phyloP scores from a whole-genome alignment of 2,329 filamentous ascomycete genomes.

The Pseudodiploospora longispora region DNA sequence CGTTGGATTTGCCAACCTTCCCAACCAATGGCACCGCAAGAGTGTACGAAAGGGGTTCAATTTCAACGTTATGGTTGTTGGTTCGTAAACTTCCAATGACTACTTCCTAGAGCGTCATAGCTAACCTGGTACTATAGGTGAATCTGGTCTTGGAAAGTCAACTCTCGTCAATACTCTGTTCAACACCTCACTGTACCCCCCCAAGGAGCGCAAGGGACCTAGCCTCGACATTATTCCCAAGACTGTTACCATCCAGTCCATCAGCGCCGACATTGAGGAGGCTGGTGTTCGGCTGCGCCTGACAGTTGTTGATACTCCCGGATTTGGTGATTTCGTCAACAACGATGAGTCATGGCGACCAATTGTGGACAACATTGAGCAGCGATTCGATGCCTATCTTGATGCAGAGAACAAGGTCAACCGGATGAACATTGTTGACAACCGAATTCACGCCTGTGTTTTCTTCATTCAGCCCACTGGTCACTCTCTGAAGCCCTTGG shows the following conservation, averaged over 20 bases:
- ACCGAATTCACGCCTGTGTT: slow-evolving; percentile 96
- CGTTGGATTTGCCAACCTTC: slow-evolving; percentile 96
- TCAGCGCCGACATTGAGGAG: slow-evolving; percentile 95
- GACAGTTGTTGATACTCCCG: slow-evolving; percentile 95
- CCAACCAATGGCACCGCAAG: slow-evolving; percentile 99
- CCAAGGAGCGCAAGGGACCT: slow-evolving; percentile 95
- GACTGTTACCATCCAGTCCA: slow-evolving; percentile 90
- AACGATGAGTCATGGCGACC: slow-evolving; percentile 99
- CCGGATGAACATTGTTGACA: slow-evolving; percentile 99
- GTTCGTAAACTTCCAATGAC: slow-evolving; percentile 49
- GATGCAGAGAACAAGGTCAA: slow-evolving; percentile 99
- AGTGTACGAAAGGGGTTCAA: slow-evolving; percentile 99
- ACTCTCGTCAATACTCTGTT: slow-evolving; percentile 98
- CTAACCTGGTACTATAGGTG: slow-evolving; percentile 53
- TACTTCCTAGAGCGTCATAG: background rate
- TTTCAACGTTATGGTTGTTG: slow-evolving; percentile 99
- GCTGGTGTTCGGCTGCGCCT: slow-evolving; percentile 92
- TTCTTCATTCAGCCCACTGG: slow-evolving; percentile 99
- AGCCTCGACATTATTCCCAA: slow-evolving; percentile 98
- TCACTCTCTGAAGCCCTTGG: slow-evolving; percentile 94
- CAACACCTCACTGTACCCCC: slow-evolving; percentile 98
- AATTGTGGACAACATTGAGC: slow-evolving; percentile 99
- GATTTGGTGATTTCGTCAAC: slow-evolving; percentile 99
- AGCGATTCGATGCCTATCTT: slow-evolving; percentile 95
- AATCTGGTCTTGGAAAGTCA: slow-evolving; percentile 98